Percentiles rank a stretch among this genome's conserved stretches.
Evolutionary conservation across 306 rosid genomes (phyloP).

Genomic region (Fragaria iinumae): DNA sequence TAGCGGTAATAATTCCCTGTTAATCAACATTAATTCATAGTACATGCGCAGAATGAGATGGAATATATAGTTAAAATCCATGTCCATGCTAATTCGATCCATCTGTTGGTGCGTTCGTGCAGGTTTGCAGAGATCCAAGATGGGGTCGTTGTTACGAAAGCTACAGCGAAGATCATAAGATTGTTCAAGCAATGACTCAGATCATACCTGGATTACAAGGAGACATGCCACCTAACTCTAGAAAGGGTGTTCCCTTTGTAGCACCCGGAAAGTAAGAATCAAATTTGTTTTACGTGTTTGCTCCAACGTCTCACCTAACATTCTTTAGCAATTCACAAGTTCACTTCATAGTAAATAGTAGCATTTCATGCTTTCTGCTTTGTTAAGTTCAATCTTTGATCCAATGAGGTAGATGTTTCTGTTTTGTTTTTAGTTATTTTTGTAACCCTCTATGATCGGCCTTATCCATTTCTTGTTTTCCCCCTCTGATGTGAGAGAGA

Average conservation of each 20-base stretch:
- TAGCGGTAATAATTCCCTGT: constrained; percentile 20
- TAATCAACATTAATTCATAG: not conserved
- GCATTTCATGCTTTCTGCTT: not conserved
- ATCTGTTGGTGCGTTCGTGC: not conserved
- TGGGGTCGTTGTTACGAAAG: constrained; percentile 49
- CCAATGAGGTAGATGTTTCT: not conserved
- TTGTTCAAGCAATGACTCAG: constrained; percentile 37
- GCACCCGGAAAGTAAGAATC: constrained; percentile 37
- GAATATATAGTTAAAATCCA: too few species aligned
- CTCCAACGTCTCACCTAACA: not conserved
- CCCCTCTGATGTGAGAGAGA: not conserved
- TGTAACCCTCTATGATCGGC: not conserved
- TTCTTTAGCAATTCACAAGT: not conserved
- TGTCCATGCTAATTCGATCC: not conserved
- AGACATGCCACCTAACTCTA: constrained; percentile 33
- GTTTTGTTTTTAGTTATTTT: too few species aligned
- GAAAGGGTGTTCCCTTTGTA: constrained; percentile 30
- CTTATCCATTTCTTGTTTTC: not conserved
- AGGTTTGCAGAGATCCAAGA: constrained; percentile 51
- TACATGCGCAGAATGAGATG: not conserved
- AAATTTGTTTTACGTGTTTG: not conserved
- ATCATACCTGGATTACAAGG: constrained; percentile 42
- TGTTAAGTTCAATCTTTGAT: not conserved
- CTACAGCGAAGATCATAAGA: constrained; percentile 34
- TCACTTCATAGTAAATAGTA: not conserved